phyloP scores from a whole-genome alignment of 2,329 filamentous ascomycete species.

The Westerdykella sp. region DNA sequence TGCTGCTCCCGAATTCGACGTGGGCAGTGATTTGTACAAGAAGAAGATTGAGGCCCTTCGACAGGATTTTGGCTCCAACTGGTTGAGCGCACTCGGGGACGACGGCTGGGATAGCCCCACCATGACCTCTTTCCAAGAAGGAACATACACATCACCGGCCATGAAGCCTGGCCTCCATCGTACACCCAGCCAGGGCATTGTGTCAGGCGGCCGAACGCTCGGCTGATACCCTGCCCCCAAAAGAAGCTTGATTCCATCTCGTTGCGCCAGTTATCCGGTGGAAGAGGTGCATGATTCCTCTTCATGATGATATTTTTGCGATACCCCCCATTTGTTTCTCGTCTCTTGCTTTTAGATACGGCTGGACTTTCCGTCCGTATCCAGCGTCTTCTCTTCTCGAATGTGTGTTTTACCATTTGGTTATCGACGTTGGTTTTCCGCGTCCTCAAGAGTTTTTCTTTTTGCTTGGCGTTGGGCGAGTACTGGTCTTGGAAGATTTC shows the following conservation, averaged over 20 bases:
- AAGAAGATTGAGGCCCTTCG: conserved; percentile 83
- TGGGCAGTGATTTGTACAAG: conserved; percentile 71
- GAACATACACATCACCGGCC: conserved; percentile 26
- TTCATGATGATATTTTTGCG: conserved; percentile 17
- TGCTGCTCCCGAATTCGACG: conserved; percentile 53
- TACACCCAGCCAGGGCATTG: conserved; percentile 36
- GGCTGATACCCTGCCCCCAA: conserved; percentile 19
- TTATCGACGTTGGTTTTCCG: neutral
- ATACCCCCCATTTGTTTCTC: conserved; percentile 30
- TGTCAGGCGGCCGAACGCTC: conserved; percentile 35
- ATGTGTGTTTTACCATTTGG: neutral
- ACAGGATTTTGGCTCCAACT: conserved; percentile 78
- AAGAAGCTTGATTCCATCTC: conserved; percentile 4
- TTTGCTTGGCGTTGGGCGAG: conserved; percentile 31
- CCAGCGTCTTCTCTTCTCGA: conserved; percentile 4
- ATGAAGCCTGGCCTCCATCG: conserved; percentile 28
- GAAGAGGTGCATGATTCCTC: neutral
- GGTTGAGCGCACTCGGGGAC: conserved; percentile 79
- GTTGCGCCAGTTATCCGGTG: neutral
- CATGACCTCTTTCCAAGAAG: conserved; percentile 27
- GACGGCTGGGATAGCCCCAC: conserved; percentile 51
- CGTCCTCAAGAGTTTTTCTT: conserved; percentile 2
- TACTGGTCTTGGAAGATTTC: conserved; percentile 4
- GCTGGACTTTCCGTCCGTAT: neutral
- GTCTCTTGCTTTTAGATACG: conserved; percentile 1